Percentiles rank a stretch among this genome's conserved stretches.
Evolutionary conservation across 2,329 filamentous ascomycete species (phyloP).

Genomic region (Trichoderma guizhouense): DNA sequence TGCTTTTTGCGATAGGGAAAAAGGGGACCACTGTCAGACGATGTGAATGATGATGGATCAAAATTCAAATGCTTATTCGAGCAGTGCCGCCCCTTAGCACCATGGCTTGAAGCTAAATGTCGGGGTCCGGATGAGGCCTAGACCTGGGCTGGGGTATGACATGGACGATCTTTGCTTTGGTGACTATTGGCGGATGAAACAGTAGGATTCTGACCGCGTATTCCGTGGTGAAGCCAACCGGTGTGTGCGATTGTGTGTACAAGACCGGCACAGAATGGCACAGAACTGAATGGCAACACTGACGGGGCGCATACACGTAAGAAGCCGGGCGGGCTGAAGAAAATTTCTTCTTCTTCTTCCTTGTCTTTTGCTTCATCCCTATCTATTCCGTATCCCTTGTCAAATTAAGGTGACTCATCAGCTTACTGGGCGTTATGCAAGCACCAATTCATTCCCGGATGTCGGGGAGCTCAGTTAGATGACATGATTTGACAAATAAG

Average conservation of each 20-base stretch:
- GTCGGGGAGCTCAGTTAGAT: background rate
- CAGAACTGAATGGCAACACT: background rate
- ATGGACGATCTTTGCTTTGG: background rate
- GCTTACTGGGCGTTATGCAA: constrained; percentile 9
- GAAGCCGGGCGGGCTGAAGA: background rate
- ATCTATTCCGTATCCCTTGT: background rate
- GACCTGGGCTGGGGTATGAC: background rate
- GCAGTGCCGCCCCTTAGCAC: background rate
- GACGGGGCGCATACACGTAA: background rate
- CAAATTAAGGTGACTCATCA: background rate
- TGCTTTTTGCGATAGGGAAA: background rate
- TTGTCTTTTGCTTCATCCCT: background rate
- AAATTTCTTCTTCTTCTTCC: background rate
- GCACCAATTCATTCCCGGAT: constrained; percentile 1
- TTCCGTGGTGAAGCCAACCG: background rate
- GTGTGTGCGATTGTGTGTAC: background rate
- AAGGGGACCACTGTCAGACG: background rate
- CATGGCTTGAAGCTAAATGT: constrained; percentile 6
- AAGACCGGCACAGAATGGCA: background rate
- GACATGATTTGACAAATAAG: background rate
- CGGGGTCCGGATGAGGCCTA: constrained; percentile 6
- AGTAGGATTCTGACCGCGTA: background rate
- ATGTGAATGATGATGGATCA: background rate
- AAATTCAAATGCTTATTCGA: background rate
- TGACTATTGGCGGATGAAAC: background rate